phyloP scores from a whole-genome alignment of 75 land plant species.

The Ceratopteris richardii region DNA sequence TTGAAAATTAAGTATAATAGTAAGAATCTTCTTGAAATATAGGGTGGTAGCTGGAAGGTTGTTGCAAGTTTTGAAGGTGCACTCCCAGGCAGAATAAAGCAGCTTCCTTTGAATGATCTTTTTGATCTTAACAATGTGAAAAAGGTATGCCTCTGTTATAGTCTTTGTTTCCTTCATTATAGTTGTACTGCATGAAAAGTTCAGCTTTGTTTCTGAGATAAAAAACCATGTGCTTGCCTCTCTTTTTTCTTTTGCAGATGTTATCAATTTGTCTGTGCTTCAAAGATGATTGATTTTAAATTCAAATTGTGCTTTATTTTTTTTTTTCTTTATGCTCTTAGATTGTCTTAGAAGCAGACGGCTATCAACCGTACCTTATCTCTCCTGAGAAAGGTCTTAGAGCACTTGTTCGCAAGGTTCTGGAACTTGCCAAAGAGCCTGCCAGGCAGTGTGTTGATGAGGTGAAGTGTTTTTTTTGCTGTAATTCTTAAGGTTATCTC shows the following conservation, averaged over 20 bases:
- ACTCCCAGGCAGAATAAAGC: slow-evolving; percentile 91
- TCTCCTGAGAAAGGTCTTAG: slow-evolving; percentile 98
- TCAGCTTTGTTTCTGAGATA: too few relatives aligned
- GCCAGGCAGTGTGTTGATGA: slow-evolving; percentile 94
- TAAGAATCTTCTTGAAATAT: slow-evolving; percentile 9
- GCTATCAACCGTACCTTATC: slow-evolving; percentile 95
- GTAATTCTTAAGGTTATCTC: not conserved
- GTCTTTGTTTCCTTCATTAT: too few relatives aligned
- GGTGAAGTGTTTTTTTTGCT: slow-evolving; percentile 26
- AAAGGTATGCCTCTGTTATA: slow-evolving; percentile 61
- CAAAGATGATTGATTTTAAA: too few relatives aligned
- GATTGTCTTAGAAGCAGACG: slow-evolving; percentile 98
- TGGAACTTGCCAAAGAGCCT: slow-evolving; percentile 97
- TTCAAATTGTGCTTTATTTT: not conserved
- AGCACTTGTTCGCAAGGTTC: slow-evolving; percentile 71
- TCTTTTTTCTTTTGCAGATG: too few relatives aligned
- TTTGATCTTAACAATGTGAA: slow-evolving; percentile 91
- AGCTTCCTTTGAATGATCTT: slow-evolving; percentile 83
- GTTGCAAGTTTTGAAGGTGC: slow-evolving; percentile 97
- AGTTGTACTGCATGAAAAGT: too few relatives aligned
- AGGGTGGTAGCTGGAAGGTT: slow-evolving; percentile 97
- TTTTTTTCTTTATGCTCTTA: slow-evolving; percentile 14
- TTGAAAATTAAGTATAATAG: too few relatives aligned
- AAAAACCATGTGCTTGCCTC: too few relatives aligned
- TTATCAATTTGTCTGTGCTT: too few relatives aligned